Percentiles rank a stretch among this genome's conserved stretches.
Conservation (phyloP, 768 basidiomycete species). For the Mycena haematopus region DNA sequence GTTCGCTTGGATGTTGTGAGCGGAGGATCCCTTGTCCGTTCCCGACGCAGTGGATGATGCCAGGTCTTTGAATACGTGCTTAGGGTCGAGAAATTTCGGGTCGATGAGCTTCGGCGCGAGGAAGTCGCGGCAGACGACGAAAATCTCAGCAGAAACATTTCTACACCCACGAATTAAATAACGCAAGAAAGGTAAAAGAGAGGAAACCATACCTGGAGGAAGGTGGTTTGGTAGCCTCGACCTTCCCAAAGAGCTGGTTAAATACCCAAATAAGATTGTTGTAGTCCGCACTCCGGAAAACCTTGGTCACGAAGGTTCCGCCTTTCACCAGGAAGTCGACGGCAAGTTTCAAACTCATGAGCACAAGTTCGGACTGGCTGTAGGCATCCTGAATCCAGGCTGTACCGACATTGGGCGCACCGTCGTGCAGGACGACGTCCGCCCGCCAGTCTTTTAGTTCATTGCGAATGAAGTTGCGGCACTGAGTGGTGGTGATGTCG, state of each 20-base stretch:
- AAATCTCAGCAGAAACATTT: slow-evolving; percentile 99
- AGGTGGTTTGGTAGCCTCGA: slow-evolving; percentile 98
- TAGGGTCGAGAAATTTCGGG: slow-evolving; percentile 96
- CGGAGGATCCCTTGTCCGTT: slow-evolving; percentile 58
- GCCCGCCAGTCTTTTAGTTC: slow-evolving; percentile 99
- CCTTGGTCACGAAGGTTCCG: slow-evolving; percentile 96
- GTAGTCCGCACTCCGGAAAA: slow-evolving; percentile 98
- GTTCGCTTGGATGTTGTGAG: slow-evolving; percentile 80
- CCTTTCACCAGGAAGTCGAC: slow-evolving; percentile 94
- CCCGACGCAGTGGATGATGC: slow-evolving; percentile 51
- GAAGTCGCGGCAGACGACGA: slow-evolving; percentile 97
- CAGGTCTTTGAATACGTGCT: slow-evolving; percentile 96
- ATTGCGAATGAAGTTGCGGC: slow-evolving; percentile 82
- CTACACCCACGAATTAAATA: slow-evolving; percentile 45
- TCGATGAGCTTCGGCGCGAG: slow-evolving; percentile 95
- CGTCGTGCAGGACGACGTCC: slow-evolving; percentile 97
- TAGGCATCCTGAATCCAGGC: slow-evolving; percentile 99
- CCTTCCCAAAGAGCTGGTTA: slow-evolving; percentile 92
- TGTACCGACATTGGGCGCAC: slow-evolving; percentile 98
- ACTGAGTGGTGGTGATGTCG: slow-evolving; percentile 93
- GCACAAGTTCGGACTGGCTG: slow-evolving; percentile 93
- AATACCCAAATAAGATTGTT: slow-evolving; percentile 99
- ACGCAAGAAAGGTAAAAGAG: slow-evolving; percentile 2
- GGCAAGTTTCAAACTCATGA: slow-evolving; percentile 94
- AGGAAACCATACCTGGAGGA: slow-evolving; percentile 78